These are phyloP conservation scores for Colletotrichum scovillei DNA, from an alignment of 2,329 filamentous ascomycete species.

Conservation along the genomic window DNA sequence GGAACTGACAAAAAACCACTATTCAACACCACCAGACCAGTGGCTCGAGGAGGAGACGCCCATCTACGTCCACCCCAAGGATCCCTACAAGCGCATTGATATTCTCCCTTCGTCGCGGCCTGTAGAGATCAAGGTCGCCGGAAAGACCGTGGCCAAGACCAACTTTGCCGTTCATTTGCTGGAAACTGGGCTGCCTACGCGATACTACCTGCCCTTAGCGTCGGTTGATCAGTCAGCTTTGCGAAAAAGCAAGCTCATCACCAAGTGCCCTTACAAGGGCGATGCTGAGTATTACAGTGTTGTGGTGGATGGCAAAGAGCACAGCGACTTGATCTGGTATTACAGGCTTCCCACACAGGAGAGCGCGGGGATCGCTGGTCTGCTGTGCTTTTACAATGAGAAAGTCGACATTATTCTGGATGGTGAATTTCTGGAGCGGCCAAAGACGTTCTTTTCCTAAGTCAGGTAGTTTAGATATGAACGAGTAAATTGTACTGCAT, in stretches of 20 bases:
- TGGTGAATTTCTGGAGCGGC: slow-evolving; percentile 52
- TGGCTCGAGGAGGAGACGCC: slow-evolving; percentile 68
- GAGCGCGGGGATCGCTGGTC: slow-evolving; percentile 64
- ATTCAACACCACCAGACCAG: slow-evolving; percentile 42
- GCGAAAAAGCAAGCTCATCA: slow-evolving; percentile 61
- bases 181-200: slow-evolving; percentile 68
- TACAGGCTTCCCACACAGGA: slow-evolving; percentile 69
- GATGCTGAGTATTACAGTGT: slow-evolving; percentile 72
- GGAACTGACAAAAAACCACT: neutral
- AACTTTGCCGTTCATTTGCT: slow-evolving; percentile 63
- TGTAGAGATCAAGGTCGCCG: slow-evolving; percentile 61
- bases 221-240: slow-evolving; percentile 59
- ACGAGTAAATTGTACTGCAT: too few relatives aligned
- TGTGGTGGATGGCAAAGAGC: slow-evolving; percentile 54
- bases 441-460: slow-evolving; percentile 41
- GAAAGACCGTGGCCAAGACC: slow-evolving; percentile 59
- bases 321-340: slow-evolving; percentile 70
- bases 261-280: slow-evolving; percentile 75
- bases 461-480: neutral
- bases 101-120: slow-evolving; percentile 65
- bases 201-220: slow-evolving; percentile 69
- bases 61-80: slow-evolving; percentile 73
- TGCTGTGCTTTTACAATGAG: slow-evolving; percentile 75
- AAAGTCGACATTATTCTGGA: slow-evolving; percentile 72
- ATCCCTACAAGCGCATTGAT: slow-evolving; percentile 75